Conservation (phyloP, 345 rosid species). For the Iberis pinnata region DNA sequence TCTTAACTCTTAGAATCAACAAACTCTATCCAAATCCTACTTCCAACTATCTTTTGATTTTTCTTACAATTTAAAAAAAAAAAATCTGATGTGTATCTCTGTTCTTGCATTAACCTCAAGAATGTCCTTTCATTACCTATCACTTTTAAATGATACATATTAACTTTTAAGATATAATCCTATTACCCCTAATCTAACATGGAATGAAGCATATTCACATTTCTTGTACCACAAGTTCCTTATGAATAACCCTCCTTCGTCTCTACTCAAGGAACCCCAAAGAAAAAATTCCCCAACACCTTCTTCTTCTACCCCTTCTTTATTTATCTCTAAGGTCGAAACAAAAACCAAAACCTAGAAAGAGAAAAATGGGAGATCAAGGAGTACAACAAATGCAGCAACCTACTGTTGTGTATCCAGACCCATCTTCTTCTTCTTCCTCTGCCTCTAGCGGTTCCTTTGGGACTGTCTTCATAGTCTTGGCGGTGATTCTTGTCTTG, state of each 20-base stretch:
- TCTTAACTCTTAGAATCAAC: too few relatives aligned
- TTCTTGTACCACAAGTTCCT: slow-evolving; percentile 31
- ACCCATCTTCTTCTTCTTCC: slow-evolving; percentile 29
- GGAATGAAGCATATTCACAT: slow-evolving; percentile 27
- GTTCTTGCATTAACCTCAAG: too few relatives aligned
- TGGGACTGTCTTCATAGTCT: slow-evolving; percentile 51
- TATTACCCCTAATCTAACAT: slow-evolving; percentile 22
- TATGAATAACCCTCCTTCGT: slow-evolving; percentile 28
- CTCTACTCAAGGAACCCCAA: slow-evolving; percentile 34
- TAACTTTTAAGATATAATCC: too few relatives aligned
- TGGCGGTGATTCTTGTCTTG: slow-evolving; percentile 38
- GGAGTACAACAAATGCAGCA: slow-evolving; percentile 38
- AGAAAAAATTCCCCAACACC: slow-evolving; percentile 1
- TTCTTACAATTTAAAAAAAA: too few relatives aligned
- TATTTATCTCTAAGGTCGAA: slow-evolving; percentile 10
- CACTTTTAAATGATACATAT: too few relatives aligned
- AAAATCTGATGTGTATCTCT: too few relatives aligned
- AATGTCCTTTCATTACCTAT: too few relatives aligned
- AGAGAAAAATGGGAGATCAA: slow-evolving; percentile 29
- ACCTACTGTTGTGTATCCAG: slow-evolving; percentile 49
- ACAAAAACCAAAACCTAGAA: background rate
- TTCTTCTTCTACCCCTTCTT: slow-evolving; percentile 12
- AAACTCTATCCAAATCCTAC: too few relatives aligned
- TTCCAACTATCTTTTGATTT: too few relatives aligned
- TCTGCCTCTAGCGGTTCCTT: slow-evolving; percentile 58